A percentile compares a stretch with the other conserved stretches of the same genome.
These are phyloP conservation scores for Cystofilobasidium bisporidii DNA, from an alignment of 768 basidiomycete species.

Conservation along the genomic window DNA sequence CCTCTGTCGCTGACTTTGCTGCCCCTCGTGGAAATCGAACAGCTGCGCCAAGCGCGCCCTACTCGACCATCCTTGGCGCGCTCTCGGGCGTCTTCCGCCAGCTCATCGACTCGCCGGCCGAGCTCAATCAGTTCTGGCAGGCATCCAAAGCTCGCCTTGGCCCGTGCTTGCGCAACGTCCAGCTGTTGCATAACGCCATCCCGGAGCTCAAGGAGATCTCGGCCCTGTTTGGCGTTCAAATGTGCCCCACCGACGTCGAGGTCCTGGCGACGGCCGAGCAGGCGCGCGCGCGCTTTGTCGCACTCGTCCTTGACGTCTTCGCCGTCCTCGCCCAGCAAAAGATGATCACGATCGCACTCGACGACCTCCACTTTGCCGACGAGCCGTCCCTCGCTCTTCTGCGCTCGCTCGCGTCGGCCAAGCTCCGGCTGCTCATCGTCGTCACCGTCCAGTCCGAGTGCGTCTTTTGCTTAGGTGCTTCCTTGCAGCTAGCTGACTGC, in stretches of 20 bases:
- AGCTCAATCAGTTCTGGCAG: conserved; percentile 57
- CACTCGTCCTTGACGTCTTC: conserved; percentile 61
- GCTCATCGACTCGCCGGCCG: conserved; percentile 55
- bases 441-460: conserved; percentile 29
- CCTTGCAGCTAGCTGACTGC: too few species aligned
- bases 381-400: conserved; percentile 62
- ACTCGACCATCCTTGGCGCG: conserved; percentile 58
- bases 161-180: conserved; percentile 59
- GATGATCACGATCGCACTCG: conserved; percentile 54
- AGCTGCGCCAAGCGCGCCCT: conserved; percentile 55
- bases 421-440: conserved; percentile 59
- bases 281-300: conserved; percentile 60
- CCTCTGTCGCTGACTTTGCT: too few species aligned
- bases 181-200: conserved; percentile 44
- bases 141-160: conserved; percentile 55
- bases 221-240: conserved; percentile 48
- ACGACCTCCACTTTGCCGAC: conserved; percentile 66
- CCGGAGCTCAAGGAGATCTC: conserved; percentile 58
- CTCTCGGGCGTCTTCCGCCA: conserved; percentile 63
- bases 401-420: conserved; percentile 54
- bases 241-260: conserved; percentile 49
- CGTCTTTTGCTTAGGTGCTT: conserved; percentile 23
- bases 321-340: conserved; percentile 59
- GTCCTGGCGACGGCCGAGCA: conserved; percentile 49
- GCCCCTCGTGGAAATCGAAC: neutral